These are phyloP conservation scores for Polyplosphaeria fusca DNA, from an alignment of 495 filamentous ascomycete species.

Conservation along the genomic window DNA sequence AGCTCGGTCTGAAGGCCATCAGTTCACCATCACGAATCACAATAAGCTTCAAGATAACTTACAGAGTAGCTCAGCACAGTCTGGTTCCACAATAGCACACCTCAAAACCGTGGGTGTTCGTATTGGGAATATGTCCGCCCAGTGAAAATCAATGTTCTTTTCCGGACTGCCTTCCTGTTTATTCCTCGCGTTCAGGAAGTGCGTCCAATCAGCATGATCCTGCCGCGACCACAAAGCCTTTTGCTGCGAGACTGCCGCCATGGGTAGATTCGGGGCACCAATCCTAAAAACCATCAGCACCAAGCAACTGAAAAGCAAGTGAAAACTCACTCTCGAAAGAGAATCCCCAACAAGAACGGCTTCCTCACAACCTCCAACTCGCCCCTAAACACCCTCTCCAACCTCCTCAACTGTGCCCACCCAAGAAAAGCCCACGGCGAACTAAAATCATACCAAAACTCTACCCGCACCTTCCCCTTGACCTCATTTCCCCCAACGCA, in stretches of 20 bases:
- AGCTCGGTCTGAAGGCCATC: constrained; percentile 15
- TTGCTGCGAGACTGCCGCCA: constrained; percentile 15
- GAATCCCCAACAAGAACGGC: constrained; percentile 26
- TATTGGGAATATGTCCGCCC: constrained; percentile 30
- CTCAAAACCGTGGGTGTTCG: constrained; percentile 23
- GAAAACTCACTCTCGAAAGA: constrained; percentile 28
- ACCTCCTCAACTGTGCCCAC: constrained; percentile 23
- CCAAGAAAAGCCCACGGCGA: constrained; percentile 30
- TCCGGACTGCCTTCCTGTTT: constrained; percentile 24
- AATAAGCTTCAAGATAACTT: not conserved
- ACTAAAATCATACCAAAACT: constrained; percentile 33
- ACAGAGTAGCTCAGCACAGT: constrained; percentile 11
- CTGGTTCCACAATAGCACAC: constrained; percentile 17
- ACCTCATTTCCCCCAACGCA: not conserved
- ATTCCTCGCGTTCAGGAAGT: constrained; percentile 27
- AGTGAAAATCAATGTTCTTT: constrained; percentile 25
- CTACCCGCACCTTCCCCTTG: constrained; percentile 7
- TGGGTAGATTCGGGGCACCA: constrained; percentile 27
- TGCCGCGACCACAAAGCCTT: constrained; percentile 17
- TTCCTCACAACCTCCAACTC: constrained; percentile 29
- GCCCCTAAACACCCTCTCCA: constrained; percentile 20
- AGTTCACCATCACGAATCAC: not conserved
- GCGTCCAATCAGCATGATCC: constrained; percentile 28
- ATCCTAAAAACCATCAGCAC: constrained; percentile 13
- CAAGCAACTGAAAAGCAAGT: not conserved